Base-by-base conservation (phyloP, 1,139 yeast species). In the Debaryomycetaceae sp. region DNA sequence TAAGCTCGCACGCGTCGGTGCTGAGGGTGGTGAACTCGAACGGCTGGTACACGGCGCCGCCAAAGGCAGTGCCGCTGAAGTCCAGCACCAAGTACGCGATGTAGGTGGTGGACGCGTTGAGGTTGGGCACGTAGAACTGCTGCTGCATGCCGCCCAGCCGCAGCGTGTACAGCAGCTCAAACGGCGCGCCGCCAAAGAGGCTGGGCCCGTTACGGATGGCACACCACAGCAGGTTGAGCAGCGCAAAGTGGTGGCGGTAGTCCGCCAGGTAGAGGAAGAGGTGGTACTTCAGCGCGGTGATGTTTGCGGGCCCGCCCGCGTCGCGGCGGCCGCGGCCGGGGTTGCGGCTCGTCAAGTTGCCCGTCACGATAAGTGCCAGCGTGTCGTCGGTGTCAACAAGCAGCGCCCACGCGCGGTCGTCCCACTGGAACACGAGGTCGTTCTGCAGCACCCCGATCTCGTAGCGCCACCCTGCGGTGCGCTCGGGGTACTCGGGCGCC, bases 311-410 rank as follows among this genome's bases (percentile, higher is more conserved):
- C 4, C 10, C 21, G 10, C 21, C 21, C n/a, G 21, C 21, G 21
- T 10, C 30, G 38, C 16, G 37, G 42, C 7, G n/a, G n/a, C n/a
- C n/a, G n/a, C n/a, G n/a, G n/a, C 11, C 19, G 16, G 30, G n/a
- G 20, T 29, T 14, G 21, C 16, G 18, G 5, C 45, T 42, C 1
- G 78, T 62, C 41, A 78, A 66, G 41, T 72, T 72, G n/a, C 77
- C 79, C 0, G 89, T 80, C 17, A 75, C 74, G 21, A 88, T 61
- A 36, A 86, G 60, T 0, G 85, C 93, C 30, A 85, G 73, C 14
- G 68, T 65, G 45, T 73, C 75, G 54, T 88, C 96, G 0, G 88
- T 61, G 49, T 86, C 96, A 3, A 85, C 74, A 11, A 83, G 60
- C 23, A 62, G 57, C 1, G 84, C 71, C 65, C 78, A 70, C 18